Evolutionary conservation across 2,329 filamentous ascomycete species (phyloP).

Genomic region (Pseudocercospora fijiensis): DNA sequence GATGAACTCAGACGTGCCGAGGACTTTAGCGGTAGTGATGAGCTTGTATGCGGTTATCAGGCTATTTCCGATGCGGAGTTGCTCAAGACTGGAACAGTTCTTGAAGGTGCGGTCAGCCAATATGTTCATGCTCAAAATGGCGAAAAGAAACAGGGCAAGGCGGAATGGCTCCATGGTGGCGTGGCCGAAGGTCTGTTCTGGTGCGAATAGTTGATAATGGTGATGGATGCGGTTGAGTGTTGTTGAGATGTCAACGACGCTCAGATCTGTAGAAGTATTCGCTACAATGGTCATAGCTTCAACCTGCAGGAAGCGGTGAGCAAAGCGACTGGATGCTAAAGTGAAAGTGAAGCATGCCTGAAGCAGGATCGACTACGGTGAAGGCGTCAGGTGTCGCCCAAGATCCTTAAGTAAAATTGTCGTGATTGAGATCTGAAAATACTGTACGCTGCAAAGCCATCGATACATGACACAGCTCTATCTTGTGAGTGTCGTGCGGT

Average conservation of each 20-base stretch:
- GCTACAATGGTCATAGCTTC: neutral
- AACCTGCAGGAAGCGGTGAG: neutral
- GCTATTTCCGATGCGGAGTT: neutral
- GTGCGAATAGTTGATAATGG: neutral
- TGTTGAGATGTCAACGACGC: neutral
- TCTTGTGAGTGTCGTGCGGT: constrained; percentile 6
- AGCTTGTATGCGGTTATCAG: neutral
- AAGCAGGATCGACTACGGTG: neutral
- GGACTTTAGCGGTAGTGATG: neutral
- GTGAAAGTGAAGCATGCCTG: neutral
- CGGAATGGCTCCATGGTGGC: neutral
- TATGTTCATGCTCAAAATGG: neutral
- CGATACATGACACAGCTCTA: constrained; percentile 4
- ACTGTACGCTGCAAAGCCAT: neutral
- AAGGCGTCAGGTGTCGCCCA: neutral
- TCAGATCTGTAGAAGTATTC: neutral
- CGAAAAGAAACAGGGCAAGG: neutral
- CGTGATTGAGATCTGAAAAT: neutral
- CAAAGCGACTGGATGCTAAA: neutral
- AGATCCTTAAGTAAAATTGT: neutral
- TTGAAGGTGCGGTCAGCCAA: neutral
- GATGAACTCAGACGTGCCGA: neutral
- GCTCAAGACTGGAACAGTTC: neutral
- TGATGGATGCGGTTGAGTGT: neutral
- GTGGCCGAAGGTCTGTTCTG: neutral